Base-by-base conservation (phyloP, 2,329 filamentous ascomycete genomes). In the Byssochlamys sp. region DNA sequence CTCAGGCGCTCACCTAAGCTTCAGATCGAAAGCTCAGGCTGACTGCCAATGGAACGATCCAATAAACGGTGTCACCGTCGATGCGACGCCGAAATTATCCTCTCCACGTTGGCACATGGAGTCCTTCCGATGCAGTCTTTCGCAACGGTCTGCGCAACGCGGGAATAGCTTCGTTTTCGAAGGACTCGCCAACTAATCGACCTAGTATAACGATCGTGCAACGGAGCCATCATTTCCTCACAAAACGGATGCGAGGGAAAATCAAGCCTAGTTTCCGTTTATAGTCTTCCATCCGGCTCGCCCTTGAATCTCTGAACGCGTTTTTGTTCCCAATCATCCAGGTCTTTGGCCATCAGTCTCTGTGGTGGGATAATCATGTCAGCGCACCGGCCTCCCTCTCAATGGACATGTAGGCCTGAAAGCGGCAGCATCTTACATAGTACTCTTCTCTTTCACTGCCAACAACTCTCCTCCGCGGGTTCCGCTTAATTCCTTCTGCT, bases 291-390 rank as follows among this genome's bases (percentile, higher is more conserved):
- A 72, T 99, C 92, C 60, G 84, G 88, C 74, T 99, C 95, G 63
- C 94, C 94, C 24, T 89, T 86, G 60, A 96, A 81, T 70, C 94
- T 81, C 77, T 96, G 85, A 10, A 97, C 91, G 55, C 95, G 85
- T 75, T 94, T 95, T 76, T 97, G 94, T 72, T 97, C 92, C 94
- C 94, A 99, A 69, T 90, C 83, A 68, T 99, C 92, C 60, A 97
- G 77, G 70, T 97, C 94, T 73, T 95, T 95, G 31, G 89, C 89
- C 65, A 90, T 88, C 45, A 89, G 78, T 75, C 85, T 84, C 89
- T 94, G 73, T 58, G 39, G 27, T 55, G 7, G 14, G 12, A 45
- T 9, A 7, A 14, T 7, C 39, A 19, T 24, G 39, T 45, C 7
- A 45, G 39, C 39, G 5, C 39, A n/a, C 12, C 7, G n/a, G 2